Base-by-base conservation (phyloP, 108 stramenopile species). In the Nitzschia sp. region DNA sequence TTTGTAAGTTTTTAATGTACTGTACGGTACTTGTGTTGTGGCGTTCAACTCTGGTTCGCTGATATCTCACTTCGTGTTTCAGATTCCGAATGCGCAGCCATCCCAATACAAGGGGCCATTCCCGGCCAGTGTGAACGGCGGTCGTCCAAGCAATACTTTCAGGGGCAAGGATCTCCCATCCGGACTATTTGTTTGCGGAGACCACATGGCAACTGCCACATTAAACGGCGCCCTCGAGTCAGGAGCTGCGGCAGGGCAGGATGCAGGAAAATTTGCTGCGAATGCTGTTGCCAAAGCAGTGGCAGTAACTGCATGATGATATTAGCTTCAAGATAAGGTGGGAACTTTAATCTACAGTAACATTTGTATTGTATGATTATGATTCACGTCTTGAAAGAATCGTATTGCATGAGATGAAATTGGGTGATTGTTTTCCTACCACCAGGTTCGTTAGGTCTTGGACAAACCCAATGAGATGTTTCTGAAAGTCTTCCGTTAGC, bases 201-300 rank as follows among this genome's bases (percentile, higher is more conserved):
- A 95, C 78, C 85, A 95, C 75, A 85, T 91, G 86, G 85, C 91
- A 0, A 92, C 94, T 8, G 80, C 94, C 30, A 86, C 94, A n/a
- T 72, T 95, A 5, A 95, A 95, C 50, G 94, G 94, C 3, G 94
- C 94, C 5, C 47, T 92, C 16, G 91, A 92, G 70, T 87, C 85
- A 47, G 94, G 90, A n/a, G 70, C 79, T 6, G 73, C 69, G 63
- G 90, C 91, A 41, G 93, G 87, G 13, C 58, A 45, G 27, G 83
- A 76, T 25, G 87, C 83, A 8, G 81, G 74, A 4, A 77, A 44
- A 3, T 53, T 45, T 16, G 54, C 57, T 26, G 62, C 47, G 19
- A 28, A 27, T 25, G 0, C 53, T 2, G 27, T 45, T 9, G 30
- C 53, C 9, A 9, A 41, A 57, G 62, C n/a, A 34, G 22, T 21